Evolutionary conservation across 2,329 filamentous ascomycete genomes (phyloP), one percentile per base, ranked within the genome.

Genomic region (Hyphodiscus sp.): DNA sequence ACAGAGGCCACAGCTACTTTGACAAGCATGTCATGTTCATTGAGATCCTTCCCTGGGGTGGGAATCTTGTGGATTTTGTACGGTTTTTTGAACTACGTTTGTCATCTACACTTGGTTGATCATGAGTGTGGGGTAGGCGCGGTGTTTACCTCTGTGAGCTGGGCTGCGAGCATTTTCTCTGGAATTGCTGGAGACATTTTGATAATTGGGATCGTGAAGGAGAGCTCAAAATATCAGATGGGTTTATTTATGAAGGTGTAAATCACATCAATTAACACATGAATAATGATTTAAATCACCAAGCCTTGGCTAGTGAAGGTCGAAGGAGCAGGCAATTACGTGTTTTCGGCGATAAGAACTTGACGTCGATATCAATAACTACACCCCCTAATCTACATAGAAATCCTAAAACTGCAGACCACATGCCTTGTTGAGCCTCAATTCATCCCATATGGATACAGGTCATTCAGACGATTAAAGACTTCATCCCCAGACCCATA

Each of bases 1-100:
- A 82, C 75, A 1, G 78, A 81, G 10, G 78, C 80, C 16, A 79
- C 79, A 51, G 78, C 80, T 49, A 60, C 56, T 52, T 60, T 60
- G 3, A 50, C 19, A 10, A 49, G 38, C n/a, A 86, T 69, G 58
- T 84, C 81, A 58, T 77, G 46, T 43, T 60, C 50, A 46, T 68
- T 65, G 16, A 82, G 74, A 16, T 66, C 52, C 9, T 66, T 64
- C 0, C 52, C 53, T 7, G 80, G 80, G 1, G 77, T 73, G 13
- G 74, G 70, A 30, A 83, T 65, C 16, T 70, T 67, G 60, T 73
- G 73, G 54, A 83, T 69, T 49, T 74, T 62, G 67, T 85, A 83
- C 6, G 80, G 79, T 57, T 76, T 70, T 58, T 81, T 74, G 72
- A 71, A 79, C 66, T 76, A 38, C 23, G 11, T 33, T 8, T 13